Evolutionary conservation across 805 yeast genomes (phyloP), one percentile per base, ranked within the genome.

Genomic region (Sugiyamaella americana): DNA sequence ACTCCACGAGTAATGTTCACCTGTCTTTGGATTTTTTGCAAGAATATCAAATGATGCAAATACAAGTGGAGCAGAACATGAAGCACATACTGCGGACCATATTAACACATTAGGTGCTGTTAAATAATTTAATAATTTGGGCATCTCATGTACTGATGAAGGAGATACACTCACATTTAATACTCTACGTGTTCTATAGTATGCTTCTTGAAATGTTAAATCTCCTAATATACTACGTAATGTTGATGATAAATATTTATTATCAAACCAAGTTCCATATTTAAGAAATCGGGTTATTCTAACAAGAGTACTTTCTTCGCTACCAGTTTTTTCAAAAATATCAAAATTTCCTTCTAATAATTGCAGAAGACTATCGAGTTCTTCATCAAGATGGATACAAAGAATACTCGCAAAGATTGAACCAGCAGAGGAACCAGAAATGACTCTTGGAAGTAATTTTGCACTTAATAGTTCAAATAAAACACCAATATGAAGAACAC

Each of bases 361-460:
- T 16, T 67, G 72, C 48, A 91, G 66, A 16, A 87, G 62, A 4
- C 66, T 73, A 22, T 60, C 64, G 6, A 66, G 51, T 63, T 89
- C 97, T 26, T 79, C 84, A 48, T 80, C 81, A 6, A 82, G 76
- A 59, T 84, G 87, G 16, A 85, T 82, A 59, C 96, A 87, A 40
- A 93, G 71, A 16, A 93, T 79, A 41, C 95, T 78, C 17, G 98
- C 97, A 40, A 93, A 82, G 44, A 93, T 89, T 1, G 96, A 88
- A 16, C 99, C 99, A 0, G 97, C 95, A 20, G 96, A 87, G 11
- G 95, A 84, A 1, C 99, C 98, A 41, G 95, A 84, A 13, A 93
- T 79, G 32, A 93, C 85, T 41, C 84, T 75, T 0, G 99, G 99
- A 20, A 91, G 68, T 19, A 88, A 68, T 45, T 83, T 80, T 43